Percentiles rank a stretch among this genome's conserved stretches.
Conservation (phyloP, 768 basidiomycete species). For the Tephrocybe sp. region DNA sequence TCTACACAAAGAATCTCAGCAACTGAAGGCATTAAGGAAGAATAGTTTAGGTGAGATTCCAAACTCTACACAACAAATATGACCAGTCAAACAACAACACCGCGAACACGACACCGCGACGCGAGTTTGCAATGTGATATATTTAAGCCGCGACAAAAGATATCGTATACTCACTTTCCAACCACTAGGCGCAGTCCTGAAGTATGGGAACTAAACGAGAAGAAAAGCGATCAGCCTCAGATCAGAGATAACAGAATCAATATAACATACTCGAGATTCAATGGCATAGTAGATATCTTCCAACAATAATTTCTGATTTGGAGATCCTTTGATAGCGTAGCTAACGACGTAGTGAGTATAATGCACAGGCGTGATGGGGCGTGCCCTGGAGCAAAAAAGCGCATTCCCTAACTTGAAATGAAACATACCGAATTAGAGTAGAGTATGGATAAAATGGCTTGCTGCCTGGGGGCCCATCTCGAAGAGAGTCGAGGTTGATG, state of each 20-base stretch:
- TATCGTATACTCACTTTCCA: slow-evolving; percentile 70
- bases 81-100: slow-evolving; percentile 64
- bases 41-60: slow-evolving; percentile 27
- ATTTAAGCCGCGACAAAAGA: slow-evolving; percentile 2
- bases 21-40: slow-evolving; percentile 15
- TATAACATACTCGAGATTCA: slow-evolving; percentile 70
- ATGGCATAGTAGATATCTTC: slow-evolving; percentile 94
- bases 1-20: slow-evolving; percentile 45
- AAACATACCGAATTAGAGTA: slow-evolving; percentile 78
- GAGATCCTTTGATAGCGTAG: slow-evolving; percentile 90
- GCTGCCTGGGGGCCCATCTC: slow-evolving; percentile 84
- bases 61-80: slow-evolving; percentile 56
- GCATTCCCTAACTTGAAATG: neutral
- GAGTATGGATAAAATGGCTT: slow-evolving; percentile 93
- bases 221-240: slow-evolving; percentile 4
- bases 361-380: slow-evolving; percentile 9
- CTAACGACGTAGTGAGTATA: slow-evolving; percentile 33
- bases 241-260: slow-evolving; percentile 1
- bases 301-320: slow-evolving; percentile 78
- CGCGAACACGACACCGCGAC: slow-evolving; percentile 49
- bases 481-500: slow-evolving; percentile 82
- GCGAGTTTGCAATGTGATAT: slow-evolving; percentile 8
- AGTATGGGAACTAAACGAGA: slow-evolving; percentile 74
- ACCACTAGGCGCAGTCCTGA: slow-evolving; percentile 82
- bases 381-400: slow-evolving; percentile 12